Evolutionary conservation across 345 rosid species (phyloP).

Genomic region (Pistacia atlantica): DNA sequence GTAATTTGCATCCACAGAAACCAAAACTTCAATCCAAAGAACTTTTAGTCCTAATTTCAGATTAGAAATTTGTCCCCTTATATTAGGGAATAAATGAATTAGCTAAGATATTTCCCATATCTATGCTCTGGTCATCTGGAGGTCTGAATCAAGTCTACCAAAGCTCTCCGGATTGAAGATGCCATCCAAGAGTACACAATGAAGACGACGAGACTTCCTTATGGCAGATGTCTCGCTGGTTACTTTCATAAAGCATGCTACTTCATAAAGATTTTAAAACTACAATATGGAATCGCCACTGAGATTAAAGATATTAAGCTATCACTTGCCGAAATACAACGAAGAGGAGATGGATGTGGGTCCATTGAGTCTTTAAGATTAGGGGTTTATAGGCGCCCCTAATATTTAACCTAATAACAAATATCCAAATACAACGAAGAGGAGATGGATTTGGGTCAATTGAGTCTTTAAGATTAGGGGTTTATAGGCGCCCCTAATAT

Average conservation of each 20-base stretch:
- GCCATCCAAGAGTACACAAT: conserved; percentile 16
- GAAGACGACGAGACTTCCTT: background rate
- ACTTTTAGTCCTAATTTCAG: too few relatives aligned
- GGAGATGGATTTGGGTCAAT: background rate
- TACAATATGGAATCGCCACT: background rate
- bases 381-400: background rate
- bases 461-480: too few relatives aligned
- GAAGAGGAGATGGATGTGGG: background rate
- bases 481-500: conserved; percentile 13
- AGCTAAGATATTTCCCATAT: too few relatives aligned
- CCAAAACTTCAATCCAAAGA: too few relatives aligned
- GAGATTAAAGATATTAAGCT: conserved; percentile 18
- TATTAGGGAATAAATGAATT: too few relatives aligned
- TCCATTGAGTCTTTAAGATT: too few relatives aligned
- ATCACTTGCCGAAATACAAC: background rate
- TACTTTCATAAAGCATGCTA: background rate
- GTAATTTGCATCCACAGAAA: too few relatives aligned
- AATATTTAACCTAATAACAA: conserved; percentile 16
- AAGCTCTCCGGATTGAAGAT: background rate
- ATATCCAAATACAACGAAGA: conserved; percentile 19
- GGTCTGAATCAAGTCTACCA: too few relatives aligned
- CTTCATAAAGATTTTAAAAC: background rate
- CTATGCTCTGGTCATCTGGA: too few relatives aligned
- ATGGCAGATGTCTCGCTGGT: background rate
- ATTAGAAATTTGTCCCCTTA: too few relatives aligned